Base-by-base conservation (phyloP, 129 eudicot genomes). In the Lactuca sativa region DNA sequence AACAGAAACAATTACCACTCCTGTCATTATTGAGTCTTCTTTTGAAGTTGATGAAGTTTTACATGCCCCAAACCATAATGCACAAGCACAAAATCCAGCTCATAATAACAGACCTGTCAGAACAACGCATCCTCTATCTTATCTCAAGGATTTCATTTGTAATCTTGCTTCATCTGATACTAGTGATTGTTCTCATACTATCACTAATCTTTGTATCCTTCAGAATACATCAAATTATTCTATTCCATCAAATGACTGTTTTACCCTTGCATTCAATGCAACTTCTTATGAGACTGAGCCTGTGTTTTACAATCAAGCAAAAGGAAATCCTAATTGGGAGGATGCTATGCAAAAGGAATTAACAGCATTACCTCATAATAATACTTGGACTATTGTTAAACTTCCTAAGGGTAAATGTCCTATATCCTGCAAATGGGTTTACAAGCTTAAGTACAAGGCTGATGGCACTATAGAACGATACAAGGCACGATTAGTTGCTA, bases 81-180 rank as follows among this genome's bases (percentile, higher is more conserved):
- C 8, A 13, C 3, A 3, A 11, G 2, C 0, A 0, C 9, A 6
- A 0, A 2, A n/a, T n/a, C n/a, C n/a, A 40, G 0, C 6, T 7
- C 49, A 2, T 43, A 11, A 11, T 5, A 0, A 2, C 8, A 8
- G 3, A 2, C 3, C 13, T 2, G n/a, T n/a, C n/a, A n/a, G n/a
- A n/a, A n/a, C n/a, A n/a, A n/a, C n/a, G n/a, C 2, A 43, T 0
- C 13, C 49, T 0, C 7, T 0, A 0, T 1, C 0, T 9, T 1
- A 43, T 9, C 12, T 8, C 4, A 11, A 43, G 4, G 13, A 8
- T 43, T 43, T 0, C 3, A 7, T 9, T 8, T 43, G 49, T 3
- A 9, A 43, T 7, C 3, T 2, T 43, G 0, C 7, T 43, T 3
- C 10, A 25, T 25, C 30, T 0, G 2, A 25, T 3, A 43, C 9